phyloP scores from a whole-genome alignment of 1,284 basidiomycete genomes.

The Malassezia yamatoensis region DNA sequence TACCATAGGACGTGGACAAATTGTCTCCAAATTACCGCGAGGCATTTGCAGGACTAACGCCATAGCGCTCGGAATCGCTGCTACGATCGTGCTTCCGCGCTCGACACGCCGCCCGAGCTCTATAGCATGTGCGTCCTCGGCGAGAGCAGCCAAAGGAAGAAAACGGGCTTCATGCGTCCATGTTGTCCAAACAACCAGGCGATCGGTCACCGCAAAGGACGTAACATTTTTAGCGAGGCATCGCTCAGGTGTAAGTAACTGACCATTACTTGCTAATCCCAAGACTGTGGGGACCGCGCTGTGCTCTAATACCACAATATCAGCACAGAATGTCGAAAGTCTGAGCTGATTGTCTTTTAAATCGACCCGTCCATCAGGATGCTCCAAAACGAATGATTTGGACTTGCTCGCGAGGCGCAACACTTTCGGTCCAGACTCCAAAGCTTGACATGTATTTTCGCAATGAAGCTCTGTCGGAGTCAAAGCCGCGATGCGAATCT shows the following conservation, averaged over 20 bases:
- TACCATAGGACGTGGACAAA: slow-evolving; percentile 83
- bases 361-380: slow-evolving; percentile 18
- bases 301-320: slow-evolving; percentile 20
- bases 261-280: slow-evolving; percentile 61
- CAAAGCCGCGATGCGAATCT: background rate
- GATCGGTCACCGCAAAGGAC: slow-evolving; percentile 69
- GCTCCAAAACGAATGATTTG: slow-evolving; percentile 21
- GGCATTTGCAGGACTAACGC: slow-evolving; percentile 82
- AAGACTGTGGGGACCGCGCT: slow-evolving; percentile 41
- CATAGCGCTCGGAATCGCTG: slow-evolving; percentile 55
- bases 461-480: background rate
- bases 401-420: background rate
- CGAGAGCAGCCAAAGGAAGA: slow-evolving; percentile 39
- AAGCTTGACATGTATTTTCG: background rate
- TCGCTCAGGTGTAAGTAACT: slow-evolving; percentile 47
- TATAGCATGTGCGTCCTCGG: slow-evolving; percentile 15
- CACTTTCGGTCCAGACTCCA: background rate
- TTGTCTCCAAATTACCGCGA: slow-evolving; percentile 87
- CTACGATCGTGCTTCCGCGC: slow-evolving; percentile 41
- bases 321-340: slow-evolving; percentile 9
- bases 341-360: background rate
- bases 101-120: slow-evolving; percentile 38
- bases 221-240: slow-evolving; percentile 58
- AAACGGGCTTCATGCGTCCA: slow-evolving; percentile 72
- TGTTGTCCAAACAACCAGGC: slow-evolving; percentile 78